phyloP scores from a whole-genome alignment of 23 red algal species.

The Cyanidium caldarium region DNA sequence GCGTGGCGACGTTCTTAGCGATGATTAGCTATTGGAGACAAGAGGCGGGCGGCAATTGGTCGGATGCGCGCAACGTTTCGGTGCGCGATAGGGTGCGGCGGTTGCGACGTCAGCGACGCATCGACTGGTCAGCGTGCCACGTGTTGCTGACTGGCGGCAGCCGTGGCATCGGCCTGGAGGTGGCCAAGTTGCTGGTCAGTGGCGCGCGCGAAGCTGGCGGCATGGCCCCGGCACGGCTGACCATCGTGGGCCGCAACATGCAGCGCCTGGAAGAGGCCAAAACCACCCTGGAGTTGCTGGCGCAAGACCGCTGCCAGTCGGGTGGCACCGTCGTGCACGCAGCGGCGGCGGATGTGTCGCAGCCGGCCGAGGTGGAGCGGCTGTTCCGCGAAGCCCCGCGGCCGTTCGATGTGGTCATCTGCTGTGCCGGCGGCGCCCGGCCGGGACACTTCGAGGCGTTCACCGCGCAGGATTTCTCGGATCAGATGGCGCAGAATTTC shows the following conservation, averaged over 20 bases:
- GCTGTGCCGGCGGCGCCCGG: constrained; percentile 35
- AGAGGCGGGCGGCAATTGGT: too few relatives aligned
- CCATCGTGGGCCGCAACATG: constrained; percentile 49
- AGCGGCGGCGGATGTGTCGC: constrained; percentile 16
- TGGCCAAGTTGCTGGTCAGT: constrained; percentile 12
- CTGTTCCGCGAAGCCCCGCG: neutral
- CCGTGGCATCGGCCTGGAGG: constrained; percentile 34
- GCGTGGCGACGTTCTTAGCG: too few relatives aligned
- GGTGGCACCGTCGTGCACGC: constrained; percentile 4
- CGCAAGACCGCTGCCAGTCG: neutral
- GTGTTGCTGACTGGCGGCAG: constrained; percentile 16
- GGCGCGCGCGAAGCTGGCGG: constrained; percentile 11
- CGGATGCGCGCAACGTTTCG: too few relatives aligned
- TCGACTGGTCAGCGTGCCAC: neutral
- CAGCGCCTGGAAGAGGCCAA: constrained; percentile 27
- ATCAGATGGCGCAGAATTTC: constrained; percentile 55
- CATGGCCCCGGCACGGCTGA: constrained; percentile 16
- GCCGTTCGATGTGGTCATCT: constrained; percentile 51
- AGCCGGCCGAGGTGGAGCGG: neutral
- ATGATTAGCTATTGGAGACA: too few relatives aligned
- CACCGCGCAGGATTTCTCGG: constrained; percentile 6
- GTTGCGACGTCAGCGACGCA: too few relatives aligned
- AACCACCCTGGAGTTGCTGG: neutral
- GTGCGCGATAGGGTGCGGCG: too few relatives aligned
- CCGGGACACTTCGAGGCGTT: constrained; percentile 75